These are phyloP conservation scores for Leucosporidium creatinivorum DNA, from an alignment of 768 basidiomycete genomes.

Conservation along the genomic window DNA sequence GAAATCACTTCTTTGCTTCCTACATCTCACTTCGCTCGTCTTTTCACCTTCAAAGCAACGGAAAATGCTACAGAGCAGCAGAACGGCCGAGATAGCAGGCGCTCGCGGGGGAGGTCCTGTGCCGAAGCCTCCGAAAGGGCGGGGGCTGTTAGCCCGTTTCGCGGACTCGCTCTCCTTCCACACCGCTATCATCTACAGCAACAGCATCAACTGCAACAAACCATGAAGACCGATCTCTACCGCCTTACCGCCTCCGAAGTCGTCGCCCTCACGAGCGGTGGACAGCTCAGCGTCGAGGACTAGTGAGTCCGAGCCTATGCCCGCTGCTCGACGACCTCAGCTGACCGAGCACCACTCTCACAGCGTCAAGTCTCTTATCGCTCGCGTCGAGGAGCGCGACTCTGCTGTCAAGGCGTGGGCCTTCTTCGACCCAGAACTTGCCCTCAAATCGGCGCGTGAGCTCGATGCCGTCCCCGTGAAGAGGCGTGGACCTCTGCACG, in stretches of 20 bases:
- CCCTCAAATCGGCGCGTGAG: conserved; percentile 25
- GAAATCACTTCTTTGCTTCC: too few relatives aligned
- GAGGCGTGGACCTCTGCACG: conserved; percentile 36
- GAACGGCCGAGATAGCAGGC: too few relatives aligned
- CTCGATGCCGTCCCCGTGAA: conserved; percentile 31
- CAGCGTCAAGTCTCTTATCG: conserved; percentile 34
- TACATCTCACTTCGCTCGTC: too few relatives aligned
- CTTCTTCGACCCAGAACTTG: conserved; percentile 31
- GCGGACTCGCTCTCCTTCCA: neutral
- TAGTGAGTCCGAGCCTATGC: conserved; percentile 21
- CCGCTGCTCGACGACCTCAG: neutral
- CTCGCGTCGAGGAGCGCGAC: conserved; percentile 32
- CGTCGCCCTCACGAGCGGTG: conserved; percentile 17
- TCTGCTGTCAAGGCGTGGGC: conserved; percentile 36
- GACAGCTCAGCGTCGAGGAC: conserved; percentile 30
- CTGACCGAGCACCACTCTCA: neutral
- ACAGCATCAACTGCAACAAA: neutral
- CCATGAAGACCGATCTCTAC: conserved; percentile 17
- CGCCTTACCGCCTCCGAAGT: conserved; percentile 34
- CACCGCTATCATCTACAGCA: too few relatives aligned
- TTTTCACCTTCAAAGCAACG: too few relatives aligned
- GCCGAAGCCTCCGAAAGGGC: too few relatives aligned
- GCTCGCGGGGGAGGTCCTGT: too few relatives aligned
- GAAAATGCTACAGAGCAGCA: neutral
- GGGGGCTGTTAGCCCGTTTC: neutral